Evolutionary conservation across 2,329 filamentous ascomycete genomes (phyloP).

Genomic region (Aspergillus unguis): DNA sequence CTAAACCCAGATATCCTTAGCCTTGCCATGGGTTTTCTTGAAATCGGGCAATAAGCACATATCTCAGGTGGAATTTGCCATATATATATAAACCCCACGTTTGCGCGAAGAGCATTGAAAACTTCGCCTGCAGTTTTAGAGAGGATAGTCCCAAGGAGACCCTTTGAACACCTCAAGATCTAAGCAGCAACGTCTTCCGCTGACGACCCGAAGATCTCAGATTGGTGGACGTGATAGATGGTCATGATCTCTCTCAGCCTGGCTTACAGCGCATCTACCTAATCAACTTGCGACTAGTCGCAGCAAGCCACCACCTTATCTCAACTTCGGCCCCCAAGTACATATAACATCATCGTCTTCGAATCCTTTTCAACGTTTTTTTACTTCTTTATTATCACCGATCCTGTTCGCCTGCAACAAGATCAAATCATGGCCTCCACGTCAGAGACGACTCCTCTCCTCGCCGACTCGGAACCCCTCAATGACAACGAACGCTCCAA

Average conservation of each 20-base stretch:
- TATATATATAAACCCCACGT: background rate
- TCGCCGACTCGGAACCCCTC: slow-evolving; percentile 1
- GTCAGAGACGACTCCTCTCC: slow-evolving; percentile 6
- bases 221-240: too few species aligned
- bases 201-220: too few species aligned
- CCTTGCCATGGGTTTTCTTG: slow-evolving; percentile 33
- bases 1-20: slow-evolving; percentile 32
- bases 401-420: background rate
- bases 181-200: too few species aligned
- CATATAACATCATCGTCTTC: background rate
- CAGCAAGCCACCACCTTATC: background rate
- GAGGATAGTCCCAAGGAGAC: too few species aligned
- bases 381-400: background rate
- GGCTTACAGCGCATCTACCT: too few species aligned
- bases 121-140: too few species aligned
- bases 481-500: background rate
- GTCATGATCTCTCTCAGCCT: too few species aligned
- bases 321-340: background rate
- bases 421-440: background rate
- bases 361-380: background rate
- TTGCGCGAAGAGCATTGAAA: background rate
- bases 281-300: too few species aligned
- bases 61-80: background rate
- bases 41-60: slow-evolving; percentile 21
- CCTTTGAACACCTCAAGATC: too few species aligned